Evolutionary conservation across 2,329 filamentous ascomycete genomes (phyloP), one percentile per base, ranked within the genome.

Genomic region (Talaromyces sp.): DNA sequence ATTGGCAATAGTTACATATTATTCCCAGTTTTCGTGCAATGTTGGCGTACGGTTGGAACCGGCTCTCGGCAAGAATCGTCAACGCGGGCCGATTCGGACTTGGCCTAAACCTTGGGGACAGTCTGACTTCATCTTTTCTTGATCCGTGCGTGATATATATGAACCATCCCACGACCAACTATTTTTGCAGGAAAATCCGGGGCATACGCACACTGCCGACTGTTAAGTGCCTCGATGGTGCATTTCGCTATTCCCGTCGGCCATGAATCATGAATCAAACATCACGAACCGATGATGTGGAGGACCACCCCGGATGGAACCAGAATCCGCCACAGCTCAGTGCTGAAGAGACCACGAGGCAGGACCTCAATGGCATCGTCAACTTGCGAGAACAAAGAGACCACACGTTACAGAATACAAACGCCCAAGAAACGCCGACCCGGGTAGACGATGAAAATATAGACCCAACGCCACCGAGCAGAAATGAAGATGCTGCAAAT

Each of bases 251-350:
- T 6, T 39, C 36, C 17, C 17, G 7, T n/a, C 25, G 13, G 30
- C 19, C n/a, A 47, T 47, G 44, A n/a, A 55, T 39, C 57, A 89
- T 89, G 86, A 88, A 88, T 69, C 87, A 85, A 71, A 85, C 86
- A 61, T 88, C 85, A 6, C 79, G 84, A 66, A 84, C 80, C 33
- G 85, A 89, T 63, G 80, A 84, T 61, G 77, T 80, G 32, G 71
- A 80, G 56, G 76, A 79, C 55, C 80, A 83, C 57, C 79, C 80
- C 25, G 78, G 77, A 58, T 86, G 81, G 75, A 89, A 88, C 68
- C 86, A 88, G 72, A 88, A 79, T 64, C 86, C 86, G 0, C 77
- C 81, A 60, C 76, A 77, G 2, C 73, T 88, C 60, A 82, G 81
- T 62, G 79, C 80, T n/a, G 85, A 88, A 69, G 76, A 81, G 36